These are phyloP conservation scores for Barnettozyma californica DNA, from an alignment of 805 yeast genomes.

Conservation along the genomic window DNA sequence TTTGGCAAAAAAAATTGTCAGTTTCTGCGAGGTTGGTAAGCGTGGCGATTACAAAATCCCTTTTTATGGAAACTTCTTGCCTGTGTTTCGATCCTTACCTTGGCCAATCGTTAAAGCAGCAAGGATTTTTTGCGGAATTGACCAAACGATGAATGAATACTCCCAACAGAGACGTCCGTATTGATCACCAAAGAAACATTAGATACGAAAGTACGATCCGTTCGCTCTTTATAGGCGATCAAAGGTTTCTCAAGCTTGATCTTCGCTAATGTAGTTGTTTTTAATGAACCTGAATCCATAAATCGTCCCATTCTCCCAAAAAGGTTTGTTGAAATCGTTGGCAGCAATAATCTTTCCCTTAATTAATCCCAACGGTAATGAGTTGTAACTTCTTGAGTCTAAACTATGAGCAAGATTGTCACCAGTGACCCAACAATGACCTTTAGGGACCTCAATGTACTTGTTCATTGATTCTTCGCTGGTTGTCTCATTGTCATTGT, in stretches of 20 bases:
- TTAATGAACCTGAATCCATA: constrained; percentile 53
- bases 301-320: constrained; percentile 32
- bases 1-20: constrained; percentile 56
- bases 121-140: constrained; percentile 41
- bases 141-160: constrained; percentile 32
- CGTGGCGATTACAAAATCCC: constrained; percentile 72
- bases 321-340: constrained; percentile 45
- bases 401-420: constrained; percentile 84
- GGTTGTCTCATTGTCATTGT: constrained; percentile 18
- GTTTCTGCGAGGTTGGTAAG: constrained; percentile 53
- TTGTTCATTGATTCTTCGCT: constrained; percentile 30
- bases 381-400: constrained; percentile 86
- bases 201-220: no score
- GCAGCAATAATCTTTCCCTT: constrained; percentile 84
- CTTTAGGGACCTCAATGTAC: constrained; percentile 78
- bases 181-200: background rate
- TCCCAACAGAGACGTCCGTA: background rate
- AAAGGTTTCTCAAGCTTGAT: background rate
- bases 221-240: background rate
- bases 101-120: constrained; percentile 50
- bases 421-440: constrained; percentile 97
- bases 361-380: constrained; percentile 83
- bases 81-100: constrained; percentile 65
- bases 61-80: constrained; percentile 68
- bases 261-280: constrained; percentile 43